Evolutionary conservation across 1,284 basidiomycete genomes (phyloP), one percentile per base, ranked within the genome.

Genomic region (Cerrena zonata): DNA sequence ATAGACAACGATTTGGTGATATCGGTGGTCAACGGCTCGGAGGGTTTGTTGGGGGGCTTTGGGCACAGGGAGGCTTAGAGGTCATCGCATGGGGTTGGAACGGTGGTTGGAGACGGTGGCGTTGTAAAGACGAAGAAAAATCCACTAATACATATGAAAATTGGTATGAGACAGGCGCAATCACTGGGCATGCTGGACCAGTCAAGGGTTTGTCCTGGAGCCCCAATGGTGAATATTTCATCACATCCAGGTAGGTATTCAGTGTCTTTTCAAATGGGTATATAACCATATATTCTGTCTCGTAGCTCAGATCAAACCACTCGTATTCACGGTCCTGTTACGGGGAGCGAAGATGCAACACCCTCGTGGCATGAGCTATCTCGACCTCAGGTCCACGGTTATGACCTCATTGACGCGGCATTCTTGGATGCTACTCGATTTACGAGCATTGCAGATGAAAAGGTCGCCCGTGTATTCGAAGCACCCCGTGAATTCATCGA

Each of bases 321-420:
- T 0, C 82, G 94, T 10, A 79, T 96, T 54, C 91, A 95, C 61
- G 91, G 82, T 0, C 72, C 75, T 21, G 59, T 71, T 25, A 61
- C 60, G 7, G 37, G 69, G 56, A 19, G 44, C 5, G 57, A 63
- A 25, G 26, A 56, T n/a, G 52, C 58, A 5, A 64, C 60, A 2
- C 26, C 49, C 1, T 60, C 68, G 2, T 97, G 94, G 94, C 89
- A 91, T 58, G 94, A 97, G 65, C 73, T 96, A 25, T 80, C 80
- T 24, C 82, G 94, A 15, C 94, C 94, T 22, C 94, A 98, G 67
- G 84, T 95, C 18, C 94, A 98, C 67, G 94, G 94, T 4, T 96
- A 97, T 66, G 92, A 96, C 62, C 73, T 96, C 41, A 74, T 93
- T n/a, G 85, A 85, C 53, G 84, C 80, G 1, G 80, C 78, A 2